Evolutionary conservation across 176 grass and related monocot species (phyloP), one percentile per base, ranked within the genome.

Genomic region (Thinopyrum elongatum): DNA sequence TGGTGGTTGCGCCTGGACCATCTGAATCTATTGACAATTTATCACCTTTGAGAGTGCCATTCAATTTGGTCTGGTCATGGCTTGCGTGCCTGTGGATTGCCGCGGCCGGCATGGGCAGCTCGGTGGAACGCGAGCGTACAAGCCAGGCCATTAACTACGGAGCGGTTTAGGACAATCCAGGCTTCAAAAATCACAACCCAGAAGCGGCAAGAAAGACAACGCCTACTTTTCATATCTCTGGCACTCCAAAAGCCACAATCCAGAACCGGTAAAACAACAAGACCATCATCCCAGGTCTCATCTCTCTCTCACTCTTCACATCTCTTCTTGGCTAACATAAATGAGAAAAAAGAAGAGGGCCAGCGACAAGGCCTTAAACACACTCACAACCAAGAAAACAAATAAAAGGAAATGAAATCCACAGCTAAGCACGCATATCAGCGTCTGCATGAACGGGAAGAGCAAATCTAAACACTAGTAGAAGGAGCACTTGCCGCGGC

Each of bases 1-100:
- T 21, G 28, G 59, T 76, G 59, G 83, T 65, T 78, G 72, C 76
- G 8, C 26, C 72, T 78, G 79, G 78, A 84, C 31, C 75, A 27
- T 80, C 26, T 57, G 29, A 28, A 13, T 42, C 9, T 19, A 76
- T 85, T 67, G 76, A 59, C 58, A 34, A 27, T 86, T 30, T 19
- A 33, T 53, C 49, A 53, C 49, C 49, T 53, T 51, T 53, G 49
- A 53, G 16, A 2, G 47, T 81, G 47, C 61, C 82, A 49, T 33
- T 13, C 29, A n/a, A 2, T 16, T 10, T 75, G 22, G 51, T 16
- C 36, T 25, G 51, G 61, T 60, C 47, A 36, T 69, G 44, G 29
- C 9, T 10, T 42, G 36, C 47, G 47, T 51, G 47, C 47, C 47
- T 0, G 47, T 17, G 47, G 47, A 51, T 5, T 51, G 47, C 15